These are phyloP conservation scores for Pythium coloratum DNA, from an alignment of 352 stramenopile species.

Conservation along the genomic window DNA sequence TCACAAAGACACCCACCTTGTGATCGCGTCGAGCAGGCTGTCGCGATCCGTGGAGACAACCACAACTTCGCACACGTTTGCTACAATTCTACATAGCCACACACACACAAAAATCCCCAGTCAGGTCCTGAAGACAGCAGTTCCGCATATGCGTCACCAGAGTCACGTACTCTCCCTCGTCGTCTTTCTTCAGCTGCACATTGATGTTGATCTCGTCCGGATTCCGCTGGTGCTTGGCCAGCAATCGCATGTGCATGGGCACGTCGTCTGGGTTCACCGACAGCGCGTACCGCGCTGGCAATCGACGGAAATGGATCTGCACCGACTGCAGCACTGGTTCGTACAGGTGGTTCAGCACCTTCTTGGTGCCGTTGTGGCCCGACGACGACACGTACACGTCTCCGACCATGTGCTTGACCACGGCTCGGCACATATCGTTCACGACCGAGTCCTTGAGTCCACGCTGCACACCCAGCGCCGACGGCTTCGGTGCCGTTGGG, in stretches of 20 bases:
- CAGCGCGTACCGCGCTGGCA: slow-evolving; percentile 82
- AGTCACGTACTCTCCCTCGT: slow-evolving; percentile 75
- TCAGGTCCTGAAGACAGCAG: no score
- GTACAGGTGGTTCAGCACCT: slow-evolving; percentile 86
- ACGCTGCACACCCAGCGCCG: slow-evolving; percentile 75
- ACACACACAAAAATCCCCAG: not conserved
- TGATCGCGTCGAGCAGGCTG: slow-evolving; percentile 81
- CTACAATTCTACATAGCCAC: slow-evolving; percentile 48
- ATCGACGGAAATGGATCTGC: slow-evolving; percentile 73
- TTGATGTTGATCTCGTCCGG: slow-evolving; percentile 83
- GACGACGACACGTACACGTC: slow-evolving; percentile 82
- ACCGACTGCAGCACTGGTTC: slow-evolving; percentile 84
- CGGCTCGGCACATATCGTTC: slow-evolving; percentile 86
- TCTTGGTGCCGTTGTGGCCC: slow-evolving; percentile 61
- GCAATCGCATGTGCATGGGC: slow-evolving; percentile 83
- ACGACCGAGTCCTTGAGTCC: slow-evolving; percentile 85
- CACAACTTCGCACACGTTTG: slow-evolving; percentile 81
- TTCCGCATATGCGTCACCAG: no score
- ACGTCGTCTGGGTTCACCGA: slow-evolving; percentile 87
- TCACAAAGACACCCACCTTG: slow-evolving; percentile 25
- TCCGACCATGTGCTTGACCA: slow-evolving; percentile 89
- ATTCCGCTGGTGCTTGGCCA: slow-evolving; percentile 79
- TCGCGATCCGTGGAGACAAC: slow-evolving; percentile 78
- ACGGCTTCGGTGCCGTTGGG: slow-evolving; percentile 68
- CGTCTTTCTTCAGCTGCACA: slow-evolving; percentile 82